Conservation (phyloP, 1,139 yeast genomes). For the Saccharomycopsis crataegensis region DNA sequence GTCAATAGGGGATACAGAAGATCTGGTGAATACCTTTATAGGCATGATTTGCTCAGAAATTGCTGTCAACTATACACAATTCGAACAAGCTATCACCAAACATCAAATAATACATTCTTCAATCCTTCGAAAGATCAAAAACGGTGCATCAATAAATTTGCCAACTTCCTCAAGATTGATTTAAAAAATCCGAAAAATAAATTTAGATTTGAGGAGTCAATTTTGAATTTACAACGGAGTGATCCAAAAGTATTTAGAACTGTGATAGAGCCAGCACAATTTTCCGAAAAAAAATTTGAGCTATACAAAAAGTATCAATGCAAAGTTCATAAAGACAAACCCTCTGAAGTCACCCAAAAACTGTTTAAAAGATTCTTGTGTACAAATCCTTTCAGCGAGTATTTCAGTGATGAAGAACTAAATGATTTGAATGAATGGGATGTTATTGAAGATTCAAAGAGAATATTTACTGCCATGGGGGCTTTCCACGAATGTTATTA, state of each 20-base stretch:
- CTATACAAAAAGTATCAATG: conserved; percentile 67
- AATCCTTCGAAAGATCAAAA: conserved; percentile 59
- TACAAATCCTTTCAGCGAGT: conserved; percentile 47
- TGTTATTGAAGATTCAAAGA: conserved; percentile 1
- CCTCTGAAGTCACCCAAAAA: conserved; percentile 35
- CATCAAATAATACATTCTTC: conserved; percentile 26
- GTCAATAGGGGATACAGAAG: conserved; percentile 74
- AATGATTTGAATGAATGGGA: conserved; percentile 29
- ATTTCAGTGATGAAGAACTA: conserved; percentile 26
- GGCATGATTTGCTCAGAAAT: conserved; percentile 59
- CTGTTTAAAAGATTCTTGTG: conserved; percentile 66
- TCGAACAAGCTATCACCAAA: conserved; percentile 39
- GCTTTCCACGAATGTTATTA: conserved; percentile 76
- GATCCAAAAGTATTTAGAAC: conserved; percentile 35
- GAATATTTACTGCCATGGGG: conserved; percentile 29
- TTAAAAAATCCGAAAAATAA: conserved; percentile 22
- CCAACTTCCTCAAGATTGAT: conserved; percentile 33
- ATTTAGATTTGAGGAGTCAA: conserved; percentile 15
- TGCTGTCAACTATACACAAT: conserved; percentile 86
- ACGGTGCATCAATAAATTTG: conserved; percentile 56
- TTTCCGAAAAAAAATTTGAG: conserved; percentile 52
- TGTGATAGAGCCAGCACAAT: conserved; percentile 45
- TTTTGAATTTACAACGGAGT: conserved; percentile 5
- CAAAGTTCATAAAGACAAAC: conserved; percentile 56
- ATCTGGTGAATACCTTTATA: conserved; percentile 68